A percentile compares a stretch with the other conserved stretches of the same genome.
phyloP scores from a whole-genome alignment of 768 basidiomycete genomes.

The Suillus alpinus region DNA sequence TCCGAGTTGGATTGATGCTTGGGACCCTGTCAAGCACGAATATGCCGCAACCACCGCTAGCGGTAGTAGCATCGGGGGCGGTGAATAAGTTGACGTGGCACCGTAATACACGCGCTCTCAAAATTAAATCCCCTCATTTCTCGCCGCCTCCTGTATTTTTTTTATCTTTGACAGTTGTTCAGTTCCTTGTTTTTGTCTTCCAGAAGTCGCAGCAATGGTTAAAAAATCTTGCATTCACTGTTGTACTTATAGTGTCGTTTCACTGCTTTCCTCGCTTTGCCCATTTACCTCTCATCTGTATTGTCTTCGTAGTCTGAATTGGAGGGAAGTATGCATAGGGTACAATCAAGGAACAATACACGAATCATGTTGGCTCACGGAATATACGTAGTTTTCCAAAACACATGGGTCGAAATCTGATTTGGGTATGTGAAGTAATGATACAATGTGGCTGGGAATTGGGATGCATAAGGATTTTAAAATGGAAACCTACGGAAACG shows the following conservation, averaged over 20 bases:
- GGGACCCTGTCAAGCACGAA: conserved; percentile 40
- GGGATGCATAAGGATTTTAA: background rate
- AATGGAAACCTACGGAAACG: background rate
- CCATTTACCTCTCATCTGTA: background rate
- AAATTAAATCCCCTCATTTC: background rate
- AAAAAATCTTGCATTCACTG: background rate
- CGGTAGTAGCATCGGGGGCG: conserved; percentile 27
- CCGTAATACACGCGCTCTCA: background rate
- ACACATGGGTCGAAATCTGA: background rate
- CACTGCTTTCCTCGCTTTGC: background rate
- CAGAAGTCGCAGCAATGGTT: background rate
- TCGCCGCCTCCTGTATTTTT: background rate
- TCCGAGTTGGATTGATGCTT: conserved; percentile 40
- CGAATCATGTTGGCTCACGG: background rate
- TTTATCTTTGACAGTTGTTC: background rate
- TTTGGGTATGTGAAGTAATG: background rate
- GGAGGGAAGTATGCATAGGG: background rate
- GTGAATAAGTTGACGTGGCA: conserved; percentile 14
- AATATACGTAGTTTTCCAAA: background rate
- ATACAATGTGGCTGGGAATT: background rate
- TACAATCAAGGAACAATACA: background rate
- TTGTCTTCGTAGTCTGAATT: background rate
- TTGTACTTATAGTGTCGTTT: background rate
- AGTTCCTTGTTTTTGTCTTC: background rate
- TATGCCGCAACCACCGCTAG: conserved; percentile 42